Evolutionary conservation across 2,329 filamentous ascomycete genomes (phyloP).

Genomic region (Venturia nashicola): DNA sequence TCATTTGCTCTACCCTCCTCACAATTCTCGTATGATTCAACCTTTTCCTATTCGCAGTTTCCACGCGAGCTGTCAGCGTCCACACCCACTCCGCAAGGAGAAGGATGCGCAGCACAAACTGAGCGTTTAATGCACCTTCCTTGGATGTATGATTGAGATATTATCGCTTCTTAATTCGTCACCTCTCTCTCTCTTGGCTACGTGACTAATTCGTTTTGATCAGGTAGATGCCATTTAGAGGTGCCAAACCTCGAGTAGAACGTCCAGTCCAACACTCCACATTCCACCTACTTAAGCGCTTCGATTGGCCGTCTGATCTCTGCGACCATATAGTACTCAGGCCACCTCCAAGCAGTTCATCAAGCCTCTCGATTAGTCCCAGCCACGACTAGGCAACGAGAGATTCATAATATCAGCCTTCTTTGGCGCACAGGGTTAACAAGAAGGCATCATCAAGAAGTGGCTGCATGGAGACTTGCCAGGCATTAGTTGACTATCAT

Average conservation of each 20-base stretch:
- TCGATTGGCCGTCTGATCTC: background rate
- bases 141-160: constrained; percentile 1
- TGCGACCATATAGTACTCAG: background rate
- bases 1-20: background rate
- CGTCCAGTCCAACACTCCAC: background rate
- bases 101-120: background rate
- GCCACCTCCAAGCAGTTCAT: background rate
- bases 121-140: background rate
- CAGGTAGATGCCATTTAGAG: background rate
- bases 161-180: background rate
- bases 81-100: constrained; percentile 1
- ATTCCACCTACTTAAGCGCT: background rate
- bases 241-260: background rate
- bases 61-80: background rate
- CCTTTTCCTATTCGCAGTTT: constrained; percentile 1
- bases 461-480: background rate
- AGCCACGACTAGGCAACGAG: background rate
- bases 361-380: background rate
- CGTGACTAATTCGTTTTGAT: background rate
- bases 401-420: background rate
- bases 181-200: background rate
- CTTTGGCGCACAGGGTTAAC: background rate
- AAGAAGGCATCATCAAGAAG: background rate
- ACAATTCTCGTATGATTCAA: background rate
- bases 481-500: background rate